Percentiles rank a stretch among this genome's conserved stretches.
phyloP scores from a whole-genome alignment of 129 eudicot genomes.

The Kitagawia praeruptora region DNA sequence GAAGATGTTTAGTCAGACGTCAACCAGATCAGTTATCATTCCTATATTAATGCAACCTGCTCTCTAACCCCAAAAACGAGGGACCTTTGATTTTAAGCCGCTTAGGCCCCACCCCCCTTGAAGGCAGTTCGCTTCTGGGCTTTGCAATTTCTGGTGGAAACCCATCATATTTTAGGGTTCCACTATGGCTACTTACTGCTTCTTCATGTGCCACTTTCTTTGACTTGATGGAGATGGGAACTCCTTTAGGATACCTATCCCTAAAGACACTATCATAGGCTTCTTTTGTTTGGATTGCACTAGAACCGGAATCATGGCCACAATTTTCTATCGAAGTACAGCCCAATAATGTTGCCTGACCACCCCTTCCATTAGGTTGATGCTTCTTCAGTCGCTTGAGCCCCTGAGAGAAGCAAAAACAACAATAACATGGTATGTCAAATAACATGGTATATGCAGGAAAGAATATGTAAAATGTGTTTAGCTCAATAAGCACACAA shows the following conservation, averaged over 20 bases:
- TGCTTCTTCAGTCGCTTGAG: constrained; percentile 68
- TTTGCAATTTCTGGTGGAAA: constrained; percentile 27
- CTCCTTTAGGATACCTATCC: constrained; percentile 26
- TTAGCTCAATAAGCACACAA: neutral
- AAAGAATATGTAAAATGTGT: neutral
- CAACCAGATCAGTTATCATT: constrained; percentile 9
- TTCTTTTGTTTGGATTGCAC: constrained; percentile 25
- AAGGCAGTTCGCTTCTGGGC: constrained; percentile 29
- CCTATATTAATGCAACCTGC: constrained; percentile 24
- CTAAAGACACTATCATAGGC: constrained; percentile 18
- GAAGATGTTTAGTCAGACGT: constrained; percentile 14
- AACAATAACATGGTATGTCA: neutral
- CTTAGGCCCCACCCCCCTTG: constrained; percentile 47
- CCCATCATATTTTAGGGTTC: constrained; percentile 25
- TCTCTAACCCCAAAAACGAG: constrained; percentile 35
- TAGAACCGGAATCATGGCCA: constrained; percentile 6
- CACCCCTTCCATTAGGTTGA: constrained; percentile 29
- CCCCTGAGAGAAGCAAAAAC: constrained; percentile 35
- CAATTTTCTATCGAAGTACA: constrained; percentile 16
- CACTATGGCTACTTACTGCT: constrained; percentile 20
- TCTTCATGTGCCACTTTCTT: constrained; percentile 40
- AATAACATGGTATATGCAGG: neutral
- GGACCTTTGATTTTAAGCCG: constrained; percentile 89
- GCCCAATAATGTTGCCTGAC: constrained; percentile 26
- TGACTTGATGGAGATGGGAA: constrained; percentile 44